Conservation (phyloP, 306 rosid genomes). For the Begonia fuchsioides region DNA sequence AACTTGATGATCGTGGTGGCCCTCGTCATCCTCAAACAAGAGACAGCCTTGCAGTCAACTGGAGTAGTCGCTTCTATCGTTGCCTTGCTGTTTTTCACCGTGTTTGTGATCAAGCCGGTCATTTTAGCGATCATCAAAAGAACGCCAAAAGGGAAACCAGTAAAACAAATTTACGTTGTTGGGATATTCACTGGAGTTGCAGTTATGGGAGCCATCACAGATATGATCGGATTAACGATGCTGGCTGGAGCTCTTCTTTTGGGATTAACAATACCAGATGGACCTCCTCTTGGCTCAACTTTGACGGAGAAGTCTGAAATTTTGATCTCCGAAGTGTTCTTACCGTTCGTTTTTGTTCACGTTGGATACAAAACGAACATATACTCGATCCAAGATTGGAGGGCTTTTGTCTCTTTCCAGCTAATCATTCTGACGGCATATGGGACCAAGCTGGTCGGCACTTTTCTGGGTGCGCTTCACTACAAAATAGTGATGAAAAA, state of each 20-base stretch:
- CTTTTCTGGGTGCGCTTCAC: constrained; percentile 7
- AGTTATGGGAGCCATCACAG: constrained; percentile 2
- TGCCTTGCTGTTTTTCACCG: not conserved
- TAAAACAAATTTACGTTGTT: constrained; percentile 8
- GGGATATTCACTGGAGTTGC: constrained; percentile 9
- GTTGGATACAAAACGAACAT: constrained; percentile 9
- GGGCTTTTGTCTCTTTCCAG: constrained; percentile 8
- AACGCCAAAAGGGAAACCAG: constrained; percentile 15
- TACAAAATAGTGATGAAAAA: constrained; percentile 19
- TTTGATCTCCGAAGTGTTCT: constrained; percentile 5
- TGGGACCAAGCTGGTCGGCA: constrained; percentile 11
- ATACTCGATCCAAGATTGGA: constrained; percentile 2
- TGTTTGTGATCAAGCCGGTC: constrained; percentile 7
- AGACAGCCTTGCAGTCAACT: not conserved
- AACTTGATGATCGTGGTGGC: no score
- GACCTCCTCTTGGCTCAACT: constrained; percentile 18
- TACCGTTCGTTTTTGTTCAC: constrained; percentile 7
- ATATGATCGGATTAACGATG: not conserved
- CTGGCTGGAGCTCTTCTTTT: constrained; percentile 7
- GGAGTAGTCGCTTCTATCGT: not conserved
- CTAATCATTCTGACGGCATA: not conserved
- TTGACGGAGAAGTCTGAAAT: constrained; percentile 9
- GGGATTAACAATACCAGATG: constrained; percentile 15
- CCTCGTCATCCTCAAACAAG: not conserved
- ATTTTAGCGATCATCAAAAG: constrained; percentile 1